Evolutionary conservation across 768 basidiomycete species (phyloP).

Genomic region (Mycena polygramma): DNA sequence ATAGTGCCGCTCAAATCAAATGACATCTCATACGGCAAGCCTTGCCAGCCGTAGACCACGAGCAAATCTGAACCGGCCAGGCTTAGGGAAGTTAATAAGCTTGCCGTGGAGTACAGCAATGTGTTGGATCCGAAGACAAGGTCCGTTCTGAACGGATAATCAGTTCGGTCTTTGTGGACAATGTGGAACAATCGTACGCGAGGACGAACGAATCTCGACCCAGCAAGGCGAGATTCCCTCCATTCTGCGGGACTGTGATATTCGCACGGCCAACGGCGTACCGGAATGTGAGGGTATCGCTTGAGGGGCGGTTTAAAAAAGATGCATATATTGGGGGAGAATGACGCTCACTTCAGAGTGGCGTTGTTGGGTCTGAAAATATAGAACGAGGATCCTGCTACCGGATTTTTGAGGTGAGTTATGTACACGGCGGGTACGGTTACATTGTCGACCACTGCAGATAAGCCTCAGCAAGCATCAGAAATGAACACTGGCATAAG

Average conservation of each 20-base stretch:
- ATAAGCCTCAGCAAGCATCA: conserved; percentile 37
- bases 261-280: conserved; percentile 28
- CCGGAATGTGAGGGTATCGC: conserved; percentile 20
- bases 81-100: conserved; percentile 60
- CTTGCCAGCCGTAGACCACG: conserved; percentile 54
- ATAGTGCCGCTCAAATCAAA: conserved; percentile 47
- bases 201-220: conserved; percentile 69
- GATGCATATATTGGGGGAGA: background rate
- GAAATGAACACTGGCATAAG: conserved; percentile 45
- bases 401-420: conserved; percentile 64
- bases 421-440: conserved; percentile 50
- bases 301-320: background rate
- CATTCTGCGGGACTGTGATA: conserved; percentile 53
- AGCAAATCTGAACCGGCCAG: conserved; percentile 58
- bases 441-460: conserved; percentile 36
- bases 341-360: conserved; percentile 52
- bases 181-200: conserved; percentile 42
- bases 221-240: conserved; percentile 54
- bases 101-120: conserved; percentile 67
- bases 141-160: conserved; percentile 51
- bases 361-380: conserved; percentile 66
- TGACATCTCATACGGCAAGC: conserved; percentile 52
- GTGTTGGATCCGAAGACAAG: conserved; percentile 63
- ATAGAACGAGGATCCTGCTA: conserved; percentile 62
- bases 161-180: background rate